These are phyloP conservation scores for Gillenia trifoliata DNA, from an alignment of 306 rosid species.

Conservation along the genomic window DNA sequence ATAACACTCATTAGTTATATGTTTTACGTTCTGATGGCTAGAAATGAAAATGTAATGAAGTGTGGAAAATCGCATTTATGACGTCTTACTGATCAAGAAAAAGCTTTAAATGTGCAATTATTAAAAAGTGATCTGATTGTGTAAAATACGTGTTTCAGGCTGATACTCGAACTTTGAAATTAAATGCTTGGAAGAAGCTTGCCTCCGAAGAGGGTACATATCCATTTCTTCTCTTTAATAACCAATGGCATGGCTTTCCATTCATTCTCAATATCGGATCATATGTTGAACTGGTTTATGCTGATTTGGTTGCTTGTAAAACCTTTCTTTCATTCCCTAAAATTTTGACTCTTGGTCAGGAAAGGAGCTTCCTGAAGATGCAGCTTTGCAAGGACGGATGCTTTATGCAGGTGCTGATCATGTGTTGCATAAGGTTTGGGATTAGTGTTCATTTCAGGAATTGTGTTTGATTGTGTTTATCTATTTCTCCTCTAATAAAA, in stretches of 20 bases:
- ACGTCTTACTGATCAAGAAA: background rate
- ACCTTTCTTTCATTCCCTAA: background rate
- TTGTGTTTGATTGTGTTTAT: background rate
- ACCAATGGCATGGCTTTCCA: background rate
- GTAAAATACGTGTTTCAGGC: conserved; percentile 58
- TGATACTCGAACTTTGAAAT: conserved; percentile 72
- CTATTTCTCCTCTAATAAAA: background rate
- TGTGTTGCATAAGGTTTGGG: conserved; percentile 67
- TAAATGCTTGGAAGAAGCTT: conserved; percentile 83
- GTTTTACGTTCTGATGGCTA: background rate
- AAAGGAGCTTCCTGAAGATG: conserved; percentile 64
- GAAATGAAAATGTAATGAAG: background rate
- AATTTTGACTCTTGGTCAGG: conserved; percentile 38
- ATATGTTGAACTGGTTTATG: background rate
- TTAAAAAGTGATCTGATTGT: background rate
- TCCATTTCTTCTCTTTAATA: conserved; percentile 6
- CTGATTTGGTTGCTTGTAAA: background rate
- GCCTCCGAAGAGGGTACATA: conserved; percentile 77
- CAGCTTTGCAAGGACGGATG: conserved; percentile 52
- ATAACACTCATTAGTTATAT: background rate
- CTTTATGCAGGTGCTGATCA: conserved; percentile 71
- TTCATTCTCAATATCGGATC: background rate
- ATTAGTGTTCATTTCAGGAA: conserved; percentile 1
- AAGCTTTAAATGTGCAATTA: background rate
- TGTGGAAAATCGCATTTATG: background rate